phyloP scores from a whole-genome alignment of 805 yeast genomes.

The Wickerhamomyces chambardii region DNA sequence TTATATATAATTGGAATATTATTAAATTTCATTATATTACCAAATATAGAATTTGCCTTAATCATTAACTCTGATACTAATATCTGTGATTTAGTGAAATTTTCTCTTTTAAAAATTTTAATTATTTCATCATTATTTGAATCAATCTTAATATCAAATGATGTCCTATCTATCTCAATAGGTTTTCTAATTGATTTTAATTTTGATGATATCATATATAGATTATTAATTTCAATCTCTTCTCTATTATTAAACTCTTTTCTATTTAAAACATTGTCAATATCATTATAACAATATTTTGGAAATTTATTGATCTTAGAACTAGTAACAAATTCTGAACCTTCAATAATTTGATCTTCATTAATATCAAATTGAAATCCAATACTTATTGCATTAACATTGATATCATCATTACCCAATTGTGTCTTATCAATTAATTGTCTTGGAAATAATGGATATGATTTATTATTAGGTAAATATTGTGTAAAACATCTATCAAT shows the following conservation, averaged over 20 bases:
- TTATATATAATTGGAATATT: conserved; percentile 44
- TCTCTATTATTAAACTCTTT: too few relatives aligned
- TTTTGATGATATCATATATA: conserved; percentile 5
- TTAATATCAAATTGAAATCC: conserved; percentile 12
- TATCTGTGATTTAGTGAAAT: conserved; percentile 38
- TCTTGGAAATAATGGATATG: conserved; percentile 63
- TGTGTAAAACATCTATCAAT: conserved; percentile 53
- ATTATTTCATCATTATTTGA: conserved; percentile 1
- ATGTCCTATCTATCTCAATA: conserved; percentile 28
- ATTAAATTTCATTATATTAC: conserved; percentile 32
- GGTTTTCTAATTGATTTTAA: conserved; percentile 14
- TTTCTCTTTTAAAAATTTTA: conserved; percentile 13
- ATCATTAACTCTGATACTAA: conserved; percentile 86
- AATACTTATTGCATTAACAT: conserved; percentile 17
- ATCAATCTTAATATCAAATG: conserved; percentile 18
- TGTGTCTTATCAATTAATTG: conserved; percentile 42
- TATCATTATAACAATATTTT: conserved; percentile 52
- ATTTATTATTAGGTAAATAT: conserved; percentile 63
- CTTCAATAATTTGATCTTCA: too few relatives aligned
- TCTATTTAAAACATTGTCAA: conserved; percentile 38
- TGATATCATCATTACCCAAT: conserved; percentile 36
- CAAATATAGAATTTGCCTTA: conserved; percentile 58
- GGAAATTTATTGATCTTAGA: conserved; percentile 37
- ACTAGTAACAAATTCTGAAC: conserved; percentile 25
- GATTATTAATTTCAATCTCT: conserved; percentile 7